phyloP scores from a whole-genome alignment of 2,329 filamentous ascomycete genomes.

The Pseudomassariella vexata region DNA sequence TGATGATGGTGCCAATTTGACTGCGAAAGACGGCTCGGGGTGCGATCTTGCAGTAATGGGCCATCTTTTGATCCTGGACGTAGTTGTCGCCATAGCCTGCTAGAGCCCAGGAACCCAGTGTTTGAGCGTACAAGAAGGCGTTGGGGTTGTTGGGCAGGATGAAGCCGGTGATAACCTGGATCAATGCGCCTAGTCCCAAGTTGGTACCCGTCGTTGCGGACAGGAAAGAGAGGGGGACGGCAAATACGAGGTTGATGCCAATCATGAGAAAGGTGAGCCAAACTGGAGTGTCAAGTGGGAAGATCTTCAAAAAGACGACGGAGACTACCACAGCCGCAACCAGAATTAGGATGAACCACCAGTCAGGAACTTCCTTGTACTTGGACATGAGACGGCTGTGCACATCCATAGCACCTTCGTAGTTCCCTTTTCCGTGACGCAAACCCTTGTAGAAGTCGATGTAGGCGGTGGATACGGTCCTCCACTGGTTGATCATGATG shows the following conservation, averaged over 20 bases:
- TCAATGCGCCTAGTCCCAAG: constrained; percentile 32
- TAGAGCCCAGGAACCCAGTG: constrained; percentile 30
- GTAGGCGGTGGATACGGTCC: constrained; percentile 29
- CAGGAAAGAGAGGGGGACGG: constrained; percentile 36
- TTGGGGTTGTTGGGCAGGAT: constrained; percentile 28
- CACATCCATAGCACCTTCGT: constrained; percentile 35
- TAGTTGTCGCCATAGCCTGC: constrained; percentile 26
- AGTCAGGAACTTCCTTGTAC: constrained; percentile 42
- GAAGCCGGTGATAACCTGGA: constrained; percentile 37
- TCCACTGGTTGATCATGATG: constrained; percentile 36
- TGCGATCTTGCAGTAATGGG: constrained; percentile 35
- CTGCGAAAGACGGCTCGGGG: constrained; percentile 32
- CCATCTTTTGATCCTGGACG: constrained; percentile 34
- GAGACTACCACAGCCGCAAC: constrained; percentile 25
- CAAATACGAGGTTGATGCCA: constrained; percentile 33
- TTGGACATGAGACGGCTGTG: constrained; percentile 36
- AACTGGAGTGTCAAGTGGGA: constrained; percentile 23
- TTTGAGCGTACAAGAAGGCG: constrained; percentile 33
- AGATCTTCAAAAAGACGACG: constrained; percentile 25
- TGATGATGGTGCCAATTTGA: constrained; percentile 38
- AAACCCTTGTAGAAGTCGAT: constrained; percentile 32
- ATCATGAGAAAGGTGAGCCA: constrained; percentile 27
- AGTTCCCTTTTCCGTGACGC: constrained; percentile 31
- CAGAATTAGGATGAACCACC: constrained; percentile 40
- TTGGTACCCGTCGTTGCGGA: constrained; percentile 39